These are phyloP conservation scores for Solidago caesia DNA, from an alignment of 129 eudicot genomes.

Conservation along the genomic window DNA sequence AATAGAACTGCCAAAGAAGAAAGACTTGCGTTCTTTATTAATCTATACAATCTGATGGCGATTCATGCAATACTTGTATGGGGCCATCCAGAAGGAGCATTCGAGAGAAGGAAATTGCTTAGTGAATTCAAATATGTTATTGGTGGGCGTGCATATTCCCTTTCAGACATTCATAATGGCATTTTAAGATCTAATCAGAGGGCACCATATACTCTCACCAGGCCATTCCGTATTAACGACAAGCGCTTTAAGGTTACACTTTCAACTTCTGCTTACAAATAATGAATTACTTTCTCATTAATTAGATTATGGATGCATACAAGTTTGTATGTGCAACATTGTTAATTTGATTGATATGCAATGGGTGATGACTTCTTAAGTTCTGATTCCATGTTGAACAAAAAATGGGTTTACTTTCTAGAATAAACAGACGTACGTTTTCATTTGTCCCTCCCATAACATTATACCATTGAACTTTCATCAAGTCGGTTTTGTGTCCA, in stretches of 20 bases:
- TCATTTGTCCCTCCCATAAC: too few species aligned
- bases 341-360: not conserved
- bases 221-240: constrained; percentile 54
- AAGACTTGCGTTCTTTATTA: constrained; percentile 69
- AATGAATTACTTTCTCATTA: not conserved
- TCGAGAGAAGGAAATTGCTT: constrained; percentile 56
- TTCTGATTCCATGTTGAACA: not conserved
- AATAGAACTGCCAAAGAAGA: constrained; percentile 57
- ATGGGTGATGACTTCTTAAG: not conserved
- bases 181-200: constrained; percentile 69
- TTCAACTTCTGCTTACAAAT: not conserved
- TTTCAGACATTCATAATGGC: constrained; percentile 70
- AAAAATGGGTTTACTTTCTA: not conserved
- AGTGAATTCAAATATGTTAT: constrained; percentile 74
- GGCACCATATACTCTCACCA: constrained; percentile 60
- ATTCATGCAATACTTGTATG: constrained; percentile 71
- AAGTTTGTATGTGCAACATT: not conserved
- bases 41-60: constrained; percentile 68
- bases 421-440: too few species aligned
- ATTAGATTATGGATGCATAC: not conserved
- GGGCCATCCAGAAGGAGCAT: constrained; percentile 74
- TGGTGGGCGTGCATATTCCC: constrained; percentile 70
- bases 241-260: constrained; percentile 52
- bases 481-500: too few species aligned
- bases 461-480: too few species aligned